phyloP scores from a whole-genome alignment of 768 basidiomycete species.

The Boletus edulis region DNA sequence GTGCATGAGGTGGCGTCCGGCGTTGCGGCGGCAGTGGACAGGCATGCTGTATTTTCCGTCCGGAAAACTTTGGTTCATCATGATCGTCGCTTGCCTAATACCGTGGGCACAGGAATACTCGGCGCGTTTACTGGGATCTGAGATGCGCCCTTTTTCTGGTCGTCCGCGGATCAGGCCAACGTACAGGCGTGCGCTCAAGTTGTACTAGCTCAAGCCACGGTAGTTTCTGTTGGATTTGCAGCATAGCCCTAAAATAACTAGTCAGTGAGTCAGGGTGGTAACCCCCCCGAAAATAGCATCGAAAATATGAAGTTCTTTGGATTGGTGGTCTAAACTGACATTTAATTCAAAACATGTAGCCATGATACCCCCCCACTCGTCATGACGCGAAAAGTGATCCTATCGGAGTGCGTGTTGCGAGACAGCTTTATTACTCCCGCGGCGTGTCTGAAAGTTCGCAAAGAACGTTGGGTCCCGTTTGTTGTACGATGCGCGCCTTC shows the following conservation, averaged over 20 bases:
- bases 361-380: background rate
- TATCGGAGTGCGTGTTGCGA: slow-evolving; percentile 5
- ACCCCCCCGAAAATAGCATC: slow-evolving; percentile 3
- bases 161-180: slow-evolving; percentile 26
- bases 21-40: slow-evolving; percentile 2
- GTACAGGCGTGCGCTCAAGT: background rate
- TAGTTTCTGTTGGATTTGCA: slow-evolving; percentile 9
- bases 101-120: slow-evolving; percentile 8
- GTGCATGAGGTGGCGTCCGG: slow-evolving; percentile 6
- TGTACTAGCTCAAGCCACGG: background rate
- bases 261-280: background rate
- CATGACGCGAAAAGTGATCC: background rate
- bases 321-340: background rate
- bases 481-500: slow-evolving; percentile 16
- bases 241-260: background rate
- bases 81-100: slow-evolving; percentile 26
- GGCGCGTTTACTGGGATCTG: slow-evolving; percentile 13
- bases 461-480: slow-evolving; percentile 13
- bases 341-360: background rate
- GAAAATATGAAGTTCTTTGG: background rate
- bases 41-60: background rate
- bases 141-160: slow-evolving; percentile 20
- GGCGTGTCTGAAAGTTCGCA: slow-evolving; percentile 21
- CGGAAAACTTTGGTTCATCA: background rate
- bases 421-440: slow-evolving; percentile 25